Base-by-base conservation (phyloP, 2,329 filamentous ascomycete genomes). In the Trichoderma sp. region DNA sequence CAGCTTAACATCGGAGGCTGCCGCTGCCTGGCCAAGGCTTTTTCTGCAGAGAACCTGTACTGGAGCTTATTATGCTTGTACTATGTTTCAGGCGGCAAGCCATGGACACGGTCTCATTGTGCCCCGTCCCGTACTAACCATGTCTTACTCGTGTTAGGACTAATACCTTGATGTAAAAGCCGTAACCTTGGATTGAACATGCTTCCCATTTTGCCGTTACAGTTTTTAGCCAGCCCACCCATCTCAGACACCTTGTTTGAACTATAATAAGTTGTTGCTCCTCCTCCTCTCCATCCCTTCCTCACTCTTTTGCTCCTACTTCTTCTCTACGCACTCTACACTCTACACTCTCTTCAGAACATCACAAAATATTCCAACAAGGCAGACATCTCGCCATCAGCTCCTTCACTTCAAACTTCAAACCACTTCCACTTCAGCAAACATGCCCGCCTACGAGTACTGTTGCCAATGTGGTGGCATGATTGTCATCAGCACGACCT, bases 401-500 rank as follows among this genome's bases (percentile, higher is more conserved):
- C 28, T 24, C 28, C 7, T 18, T 51, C 28, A 53, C 18, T 56
- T 53, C 14, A 12, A 66, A 39, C 6, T 24, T 56, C 14, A 12
- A 56, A 28, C n/a, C 24, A 53, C 65, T 53, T 57, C 62, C 34
- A 67, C 67, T 30, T 65, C 70, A 74, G 73, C 58, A 76, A 78
- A 75, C 64, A 85, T 85, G 83, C 81, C 83, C 78, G 80, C 82
- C 76, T 84, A 83, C 75, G 83, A 84, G 76, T 86, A 86, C 81
- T 88, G 86, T 84, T 87, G 86, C 83, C 80, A 86, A 77, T 88
- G 86, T 81, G 84, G 84, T 76, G 80, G 83, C 80, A 85, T 87
- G 81, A 86, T 88, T 75, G 86, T 87, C 82, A 88, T 88, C 81
- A 87, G 85, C 84, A 86, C 81, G 78, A 84, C 82, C 67, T 88